Conservation (phyloP, 1,139 yeast genomes). For the Kodamaea ohmeri region DNA sequence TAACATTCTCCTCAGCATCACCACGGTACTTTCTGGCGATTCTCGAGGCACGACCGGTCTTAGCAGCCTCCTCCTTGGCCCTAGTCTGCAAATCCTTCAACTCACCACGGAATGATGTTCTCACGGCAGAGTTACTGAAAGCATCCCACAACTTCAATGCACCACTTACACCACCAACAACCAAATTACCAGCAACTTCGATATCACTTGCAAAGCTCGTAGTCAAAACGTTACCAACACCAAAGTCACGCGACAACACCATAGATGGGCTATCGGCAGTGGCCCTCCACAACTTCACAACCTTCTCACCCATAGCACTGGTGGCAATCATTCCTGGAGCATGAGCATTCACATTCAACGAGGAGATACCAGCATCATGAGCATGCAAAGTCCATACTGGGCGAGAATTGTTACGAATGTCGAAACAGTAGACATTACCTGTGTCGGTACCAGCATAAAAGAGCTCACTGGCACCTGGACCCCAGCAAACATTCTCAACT, state of each 20-base stretch:
- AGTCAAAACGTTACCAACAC: slow-evolving; percentile 88
- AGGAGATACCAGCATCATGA: slow-evolving; percentile 89
- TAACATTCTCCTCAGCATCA: slow-evolving; percentile 51
- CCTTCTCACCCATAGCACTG: slow-evolving; percentile 88
- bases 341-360: slow-evolving; percentile 66
- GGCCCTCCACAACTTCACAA: slow-evolving; percentile 84
- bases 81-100: slow-evolving; percentile 49
- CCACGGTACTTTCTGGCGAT: slow-evolving; percentile 65
- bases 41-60: slow-evolving; percentile 62
- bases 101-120: slow-evolving; percentile 63
- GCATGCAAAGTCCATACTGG: slow-evolving; percentile 97
- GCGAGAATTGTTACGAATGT: slow-evolving; percentile 64
- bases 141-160: slow-evolving; percentile 91
- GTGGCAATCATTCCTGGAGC: slow-evolving; percentile 78
- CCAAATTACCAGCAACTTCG: slow-evolving; percentile 81
- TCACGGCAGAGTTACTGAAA: slow-evolving; percentile 75
- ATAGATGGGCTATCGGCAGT: slow-evolving; percentile 66
- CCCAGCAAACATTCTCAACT: slow-evolving; percentile 80
- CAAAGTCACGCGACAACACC: slow-evolving; percentile 90
- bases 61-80: slow-evolving; percentile 58
- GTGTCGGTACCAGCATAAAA: slow-evolving; percentile 90
- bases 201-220: slow-evolving; percentile 82
- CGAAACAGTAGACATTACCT: slow-evolving; percentile 88
- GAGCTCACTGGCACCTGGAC: slow-evolving; percentile 49
- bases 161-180: slow-evolving; percentile 85